These are phyloP conservation scores for Ceratocystis huliohia DNA, from an alignment of 2,329 filamentous ascomycete genomes.

Conservation along the genomic window DNA sequence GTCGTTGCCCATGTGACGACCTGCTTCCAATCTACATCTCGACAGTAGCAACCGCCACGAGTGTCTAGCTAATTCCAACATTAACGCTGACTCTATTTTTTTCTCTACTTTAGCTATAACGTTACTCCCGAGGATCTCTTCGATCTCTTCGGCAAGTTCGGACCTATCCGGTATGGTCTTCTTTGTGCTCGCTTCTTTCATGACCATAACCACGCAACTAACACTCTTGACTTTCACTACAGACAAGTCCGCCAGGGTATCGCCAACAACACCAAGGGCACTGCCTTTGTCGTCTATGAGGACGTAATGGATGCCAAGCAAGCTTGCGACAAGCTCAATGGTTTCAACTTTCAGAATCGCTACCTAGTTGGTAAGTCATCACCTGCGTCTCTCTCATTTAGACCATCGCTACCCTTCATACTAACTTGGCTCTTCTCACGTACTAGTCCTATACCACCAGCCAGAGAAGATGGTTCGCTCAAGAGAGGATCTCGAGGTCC, in stretches of 20 bases:
- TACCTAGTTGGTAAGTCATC: constrained; percentile 80
- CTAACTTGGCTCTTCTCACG: neutral
- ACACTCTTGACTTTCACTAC: constrained; percentile 20
- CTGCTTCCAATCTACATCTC: neutral
- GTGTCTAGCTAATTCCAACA: neutral
- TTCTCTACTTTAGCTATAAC: constrained; percentile 63
- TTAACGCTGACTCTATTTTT: neutral
- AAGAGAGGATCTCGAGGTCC: constrained; percentile 85
- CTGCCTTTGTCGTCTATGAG: constrained; percentile 97
- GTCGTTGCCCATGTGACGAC: neutral
- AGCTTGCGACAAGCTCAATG: constrained; percentile 98
- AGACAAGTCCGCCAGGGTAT: constrained; percentile 99
- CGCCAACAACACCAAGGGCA: constrained; percentile 93
- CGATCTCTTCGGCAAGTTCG: constrained; percentile 96
- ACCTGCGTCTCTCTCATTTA: neutral
- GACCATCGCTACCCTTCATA: neutral
- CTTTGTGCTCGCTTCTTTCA: constrained; percentile 36
- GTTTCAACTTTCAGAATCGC: constrained; percentile 99
- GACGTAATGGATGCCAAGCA: constrained; percentile 98
- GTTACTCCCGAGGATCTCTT: constrained; percentile 96
- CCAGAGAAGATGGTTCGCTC: constrained; percentile 61
- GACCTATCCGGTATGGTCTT: constrained; percentile 58
- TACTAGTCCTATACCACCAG: constrained; percentile 48
- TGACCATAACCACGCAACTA: neutral
- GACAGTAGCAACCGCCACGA: neutral